Percentiles rank a stretch among this genome's conserved stretches.
These are phyloP conservation scores for Aspergillus terreus DNA, from an alignment of 2,329 filamentous ascomycete species.

Conservation along the genomic window DNA sequence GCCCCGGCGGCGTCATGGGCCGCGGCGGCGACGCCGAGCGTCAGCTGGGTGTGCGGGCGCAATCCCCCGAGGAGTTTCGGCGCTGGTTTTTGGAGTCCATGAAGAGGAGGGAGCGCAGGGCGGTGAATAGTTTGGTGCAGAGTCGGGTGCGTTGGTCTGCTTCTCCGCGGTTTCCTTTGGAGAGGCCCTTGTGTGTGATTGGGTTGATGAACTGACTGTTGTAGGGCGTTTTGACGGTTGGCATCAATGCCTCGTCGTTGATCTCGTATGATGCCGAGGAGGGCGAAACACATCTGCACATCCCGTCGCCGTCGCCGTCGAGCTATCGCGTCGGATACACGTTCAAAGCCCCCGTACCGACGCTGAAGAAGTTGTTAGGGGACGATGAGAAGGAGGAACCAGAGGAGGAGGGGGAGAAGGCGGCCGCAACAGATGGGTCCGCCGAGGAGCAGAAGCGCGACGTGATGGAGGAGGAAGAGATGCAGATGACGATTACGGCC, in stretches of 20 bases:
- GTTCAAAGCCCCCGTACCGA: constrained; percentile 33
- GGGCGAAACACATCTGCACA: constrained; percentile 25
- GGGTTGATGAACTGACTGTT: constrained; percentile 8
- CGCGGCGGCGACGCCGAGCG: constrained; percentile 25
- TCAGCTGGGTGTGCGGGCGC: constrained; percentile 35
- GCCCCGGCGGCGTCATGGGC: constrained; percentile 29
- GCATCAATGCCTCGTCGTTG: constrained; percentile 33
- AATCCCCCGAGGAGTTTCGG: constrained; percentile 38
- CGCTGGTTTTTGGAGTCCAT: constrained; percentile 39
- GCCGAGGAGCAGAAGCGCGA: not conserved
- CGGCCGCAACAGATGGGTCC: constrained; percentile 7
- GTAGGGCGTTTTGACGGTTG: constrained; percentile 31
- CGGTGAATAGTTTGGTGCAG: constrained; percentile 34
- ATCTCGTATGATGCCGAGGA: constrained; percentile 27
- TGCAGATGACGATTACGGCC: constrained; percentile 30
- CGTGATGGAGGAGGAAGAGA: constrained; percentile 7
- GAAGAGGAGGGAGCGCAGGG: constrained; percentile 36
- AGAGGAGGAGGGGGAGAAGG: constrained; percentile 14
- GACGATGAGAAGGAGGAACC: constrained; percentile 17
- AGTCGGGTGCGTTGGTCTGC: constrained; percentile 28
- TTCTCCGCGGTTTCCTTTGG: not conserved
- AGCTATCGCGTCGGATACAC: constrained; percentile 30
- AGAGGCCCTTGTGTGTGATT: not conserved
- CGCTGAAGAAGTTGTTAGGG: constrained; percentile 18
- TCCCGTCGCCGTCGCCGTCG: constrained; percentile 24